These are phyloP conservation scores for Penicillium ucsense DNA, from an alignment of 495 filamentous ascomycete genomes.

Conservation along the genomic window DNA sequence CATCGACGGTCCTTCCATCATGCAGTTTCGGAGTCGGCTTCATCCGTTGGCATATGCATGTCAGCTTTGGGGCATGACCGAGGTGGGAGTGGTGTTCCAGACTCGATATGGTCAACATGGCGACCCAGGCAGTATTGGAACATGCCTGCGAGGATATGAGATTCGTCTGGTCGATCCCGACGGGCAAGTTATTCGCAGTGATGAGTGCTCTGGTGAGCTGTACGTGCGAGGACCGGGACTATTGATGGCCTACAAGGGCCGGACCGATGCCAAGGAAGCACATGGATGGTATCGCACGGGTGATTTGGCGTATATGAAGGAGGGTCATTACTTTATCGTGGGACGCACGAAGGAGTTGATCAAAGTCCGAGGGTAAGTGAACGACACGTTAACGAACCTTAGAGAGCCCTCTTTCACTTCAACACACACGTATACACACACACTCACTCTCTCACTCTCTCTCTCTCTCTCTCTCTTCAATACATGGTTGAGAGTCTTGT, in stretches of 20 bases:
- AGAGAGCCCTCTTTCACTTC: background rate
- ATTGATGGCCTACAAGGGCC: slow-evolving; percentile 31
- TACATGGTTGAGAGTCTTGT: background rate
- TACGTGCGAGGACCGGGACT: slow-evolving; percentile 36
- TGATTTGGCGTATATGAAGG: slow-evolving; percentile 56
- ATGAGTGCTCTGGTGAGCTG: slow-evolving; percentile 44
- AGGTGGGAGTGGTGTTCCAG: slow-evolving; percentile 46
- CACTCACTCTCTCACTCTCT: too few species aligned
- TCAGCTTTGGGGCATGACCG: slow-evolving; percentile 34
- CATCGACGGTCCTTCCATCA: slow-evolving; percentile 32
- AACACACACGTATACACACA: too few species aligned
- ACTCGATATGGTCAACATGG: slow-evolving; percentile 34
- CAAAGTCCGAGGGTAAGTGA: slow-evolving; percentile 48
- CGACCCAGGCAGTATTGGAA: slow-evolving; percentile 50
- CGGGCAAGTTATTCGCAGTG: slow-evolving; percentile 37
- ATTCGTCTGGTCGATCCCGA: slow-evolving; percentile 38
- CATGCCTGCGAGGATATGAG: slow-evolving; percentile 61
- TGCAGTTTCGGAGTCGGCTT: slow-evolving; percentile 28
- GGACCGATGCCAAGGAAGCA: slow-evolving; percentile 28
- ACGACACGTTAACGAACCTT: background rate
- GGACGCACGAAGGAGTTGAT: slow-evolving; percentile 73
- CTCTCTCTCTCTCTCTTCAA: too few species aligned
- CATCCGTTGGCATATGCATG: slow-evolving; percentile 28
- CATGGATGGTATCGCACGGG: slow-evolving; percentile 74
- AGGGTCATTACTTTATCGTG: slow-evolving; percentile 56